Evolutionary conservation across 2,329 filamentous ascomycete species (phyloP).

Genomic region (Talaromyces sp.): DNA sequence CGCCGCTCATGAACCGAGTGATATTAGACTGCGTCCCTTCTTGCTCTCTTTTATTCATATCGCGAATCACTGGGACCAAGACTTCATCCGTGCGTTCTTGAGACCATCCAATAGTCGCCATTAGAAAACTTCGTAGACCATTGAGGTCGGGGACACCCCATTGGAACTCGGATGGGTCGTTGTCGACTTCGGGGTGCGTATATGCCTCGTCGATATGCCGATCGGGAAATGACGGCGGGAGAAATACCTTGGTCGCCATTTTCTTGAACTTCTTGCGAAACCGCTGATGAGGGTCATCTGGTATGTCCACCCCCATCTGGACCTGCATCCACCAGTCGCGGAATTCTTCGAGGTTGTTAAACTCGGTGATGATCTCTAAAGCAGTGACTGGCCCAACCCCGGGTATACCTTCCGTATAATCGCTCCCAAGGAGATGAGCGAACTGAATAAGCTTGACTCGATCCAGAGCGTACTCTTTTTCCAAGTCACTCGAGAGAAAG

Average conservation of each 20-base stretch:
- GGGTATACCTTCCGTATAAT: slow-evolving; percentile 89
- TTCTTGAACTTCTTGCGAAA: slow-evolving; percentile 87
- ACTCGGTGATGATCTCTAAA: slow-evolving; percentile 89
- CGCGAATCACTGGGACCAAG: slow-evolving; percentile 85
- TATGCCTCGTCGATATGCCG: slow-evolving; percentile 77
- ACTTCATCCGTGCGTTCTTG: slow-evolving; percentile 92
- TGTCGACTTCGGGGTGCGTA: slow-evolving; percentile 77
- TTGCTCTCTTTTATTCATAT: slow-evolving; percentile 82
- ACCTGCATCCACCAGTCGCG: slow-evolving; percentile 81
- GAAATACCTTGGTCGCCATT: slow-evolving; percentile 77
- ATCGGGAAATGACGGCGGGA: slow-evolving; percentile 75
- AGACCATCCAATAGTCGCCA: slow-evolving; percentile 88
- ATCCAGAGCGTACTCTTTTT: slow-evolving; percentile 81
- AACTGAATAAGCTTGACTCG: slow-evolving; percentile 83
- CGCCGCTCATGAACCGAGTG: slow-evolving; percentile 80
- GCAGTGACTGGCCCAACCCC: slow-evolving; percentile 93
- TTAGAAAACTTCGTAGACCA: slow-evolving; percentile 75
- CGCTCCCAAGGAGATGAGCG: slow-evolving; percentile 84
- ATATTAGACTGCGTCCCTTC: slow-evolving; percentile 97
- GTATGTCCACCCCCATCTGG: slow-evolving; percentile 60
- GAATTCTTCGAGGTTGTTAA: slow-evolving; percentile 68
- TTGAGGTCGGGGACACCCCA: slow-evolving; percentile 96
- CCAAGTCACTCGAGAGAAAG: slow-evolving; percentile 76
- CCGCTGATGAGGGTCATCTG: slow-evolving; percentile 51
- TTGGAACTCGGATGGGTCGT: slow-evolving; percentile 70